A percentile compares a stretch with the other conserved stretches of the same genome.
Conservation (phyloP, 345 rosid species). For the Murraya koenigii region DNA sequence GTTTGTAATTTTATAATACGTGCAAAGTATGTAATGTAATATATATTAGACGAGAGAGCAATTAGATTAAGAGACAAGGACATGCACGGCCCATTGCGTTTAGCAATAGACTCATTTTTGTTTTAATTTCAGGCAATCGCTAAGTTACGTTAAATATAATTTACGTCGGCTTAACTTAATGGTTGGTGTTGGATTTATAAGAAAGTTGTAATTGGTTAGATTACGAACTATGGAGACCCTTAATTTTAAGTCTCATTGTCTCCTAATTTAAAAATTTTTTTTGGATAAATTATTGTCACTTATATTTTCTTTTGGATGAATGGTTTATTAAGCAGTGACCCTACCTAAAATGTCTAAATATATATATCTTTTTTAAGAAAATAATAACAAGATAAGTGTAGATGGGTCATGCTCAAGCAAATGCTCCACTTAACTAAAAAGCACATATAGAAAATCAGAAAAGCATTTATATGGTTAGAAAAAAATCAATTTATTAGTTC, state of each 20-base stretch:
- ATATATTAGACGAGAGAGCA: background rate
- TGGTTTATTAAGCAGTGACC: background rate
- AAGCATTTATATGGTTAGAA: no score
- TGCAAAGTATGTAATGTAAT: background rate
- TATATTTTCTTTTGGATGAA: no score
- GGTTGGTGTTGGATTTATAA: no score
- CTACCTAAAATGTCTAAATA: background rate
- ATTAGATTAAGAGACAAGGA: conserved; percentile 25
- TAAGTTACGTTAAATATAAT: no score
- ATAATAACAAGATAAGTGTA: background rate
- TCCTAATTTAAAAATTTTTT: background rate
- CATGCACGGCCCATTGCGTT: conserved; percentile 3
- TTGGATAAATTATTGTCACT: no score
- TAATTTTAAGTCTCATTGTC: background rate
- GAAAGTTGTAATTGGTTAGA: no score
- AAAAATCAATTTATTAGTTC: no score
- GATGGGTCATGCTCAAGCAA: background rate
- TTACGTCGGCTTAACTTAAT: no score
- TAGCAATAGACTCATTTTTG: background rate
- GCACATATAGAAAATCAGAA: no score
- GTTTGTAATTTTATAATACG: conserved; percentile 20
- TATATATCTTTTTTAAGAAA: background rate
- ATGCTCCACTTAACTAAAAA: no score
- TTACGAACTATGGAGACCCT: no score
- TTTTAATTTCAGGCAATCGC: no score